phyloP scores from a whole-genome alignment of 176 grass and related monocot species.

The Eremochloa ophiuroides region DNA sequence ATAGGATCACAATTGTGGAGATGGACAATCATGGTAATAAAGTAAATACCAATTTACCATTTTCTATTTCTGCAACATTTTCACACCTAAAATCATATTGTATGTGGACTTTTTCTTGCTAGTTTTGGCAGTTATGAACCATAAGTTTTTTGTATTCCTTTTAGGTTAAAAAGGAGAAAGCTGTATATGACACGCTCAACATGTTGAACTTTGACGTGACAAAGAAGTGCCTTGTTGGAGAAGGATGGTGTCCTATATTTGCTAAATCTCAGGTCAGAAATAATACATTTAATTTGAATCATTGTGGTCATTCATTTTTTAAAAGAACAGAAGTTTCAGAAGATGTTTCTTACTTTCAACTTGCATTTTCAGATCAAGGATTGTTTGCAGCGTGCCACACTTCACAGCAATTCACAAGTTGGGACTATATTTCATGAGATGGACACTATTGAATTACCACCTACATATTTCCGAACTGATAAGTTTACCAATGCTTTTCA shows the following conservation, averaged over 20 bases:
- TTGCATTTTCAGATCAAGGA: constrained; percentile 73
- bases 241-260: constrained; percentile 99
- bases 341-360: constrained; percentile 24
- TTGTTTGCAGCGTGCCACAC: constrained; percentile 79
- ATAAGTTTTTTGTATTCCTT: constrained; percentile 20
- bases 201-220: constrained; percentile 99
- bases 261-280: constrained; percentile 84
- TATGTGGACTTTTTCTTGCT: not conserved
- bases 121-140: constrained; percentile 9
- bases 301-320: not conserved
- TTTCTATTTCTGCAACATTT: not conserved
- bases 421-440: constrained; percentile 99
- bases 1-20: constrained; percentile 87
- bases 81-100: not conserved
- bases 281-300: constrained; percentile 29
- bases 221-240: constrained; percentile 99
- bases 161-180: constrained; percentile 98
- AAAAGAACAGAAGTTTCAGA: not conserved
- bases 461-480: constrained; percentile 94
- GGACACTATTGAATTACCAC: constrained; percentile 82
- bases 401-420: constrained; percentile 97
- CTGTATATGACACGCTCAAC: constrained; percentile 97
- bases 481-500: constrained; percentile 93
- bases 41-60: constrained; percentile 20
- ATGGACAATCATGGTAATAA: constrained; percentile 96